These are phyloP conservation scores for Priceomyces castillae DNA, from an alignment of 805 yeast genomes.

Conservation along the genomic window DNA sequence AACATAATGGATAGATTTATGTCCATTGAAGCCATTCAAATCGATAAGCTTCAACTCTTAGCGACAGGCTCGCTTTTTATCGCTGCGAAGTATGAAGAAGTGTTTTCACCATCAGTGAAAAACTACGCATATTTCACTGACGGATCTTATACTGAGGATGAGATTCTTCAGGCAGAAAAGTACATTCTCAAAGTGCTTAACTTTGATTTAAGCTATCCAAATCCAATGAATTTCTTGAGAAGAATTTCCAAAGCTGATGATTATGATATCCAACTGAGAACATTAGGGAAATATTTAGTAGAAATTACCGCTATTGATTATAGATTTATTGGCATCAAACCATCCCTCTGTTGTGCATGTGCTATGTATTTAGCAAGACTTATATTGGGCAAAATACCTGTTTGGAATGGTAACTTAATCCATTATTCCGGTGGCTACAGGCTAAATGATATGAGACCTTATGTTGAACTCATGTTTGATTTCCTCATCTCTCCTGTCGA, in stretches of 20 bases:
- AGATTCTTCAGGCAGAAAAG: constrained; percentile 79
- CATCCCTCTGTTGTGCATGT: constrained; percentile 81
- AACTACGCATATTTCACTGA: constrained; percentile 87
- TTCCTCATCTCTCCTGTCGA: constrained; percentile 77
- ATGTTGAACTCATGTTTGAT: constrained; percentile 70
- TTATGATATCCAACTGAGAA: constrained; percentile 79
- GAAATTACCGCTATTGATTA: constrained; percentile 78
- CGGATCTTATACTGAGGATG: constrained; percentile 77
- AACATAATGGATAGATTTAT: constrained; percentile 86
- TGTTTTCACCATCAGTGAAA: constrained; percentile 78
- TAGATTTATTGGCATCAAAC: constrained; percentile 66
- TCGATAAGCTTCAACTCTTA: constrained; percentile 76
- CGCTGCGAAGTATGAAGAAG: constrained; percentile 93
- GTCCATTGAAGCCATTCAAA: constrained; percentile 67
- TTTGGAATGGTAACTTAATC: constrained; percentile 83
- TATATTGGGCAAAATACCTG: constrained; percentile 60
- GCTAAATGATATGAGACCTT: constrained; percentile 67
- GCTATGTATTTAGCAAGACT: constrained; percentile 81
- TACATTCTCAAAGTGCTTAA: constrained; percentile 67
- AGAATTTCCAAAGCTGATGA: constrained; percentile 89
- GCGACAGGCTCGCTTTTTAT: constrained; percentile 85
- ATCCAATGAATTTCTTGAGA: constrained; percentile 85
- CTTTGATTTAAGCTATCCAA: constrained; percentile 79
- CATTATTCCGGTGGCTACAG: constrained; percentile 91
- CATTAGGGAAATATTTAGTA: constrained; percentile 78